Evolutionary conservation across 2,329 filamentous ascomycete species (phyloP).

Genomic region (Ampelomyces quisqualis): DNA sequence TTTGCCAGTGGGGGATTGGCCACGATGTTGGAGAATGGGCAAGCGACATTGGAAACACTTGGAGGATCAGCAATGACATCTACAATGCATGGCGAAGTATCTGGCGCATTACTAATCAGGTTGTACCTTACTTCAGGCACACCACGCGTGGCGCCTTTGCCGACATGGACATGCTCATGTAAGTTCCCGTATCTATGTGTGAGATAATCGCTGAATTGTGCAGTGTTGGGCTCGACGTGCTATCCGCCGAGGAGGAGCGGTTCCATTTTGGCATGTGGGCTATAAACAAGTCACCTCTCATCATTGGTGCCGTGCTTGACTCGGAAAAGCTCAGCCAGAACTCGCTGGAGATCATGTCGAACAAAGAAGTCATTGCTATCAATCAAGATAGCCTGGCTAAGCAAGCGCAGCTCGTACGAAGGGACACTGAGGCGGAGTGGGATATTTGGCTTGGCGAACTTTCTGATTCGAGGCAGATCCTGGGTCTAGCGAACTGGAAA

Average conservation of each 20-base stretch:
- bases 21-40: constrained; percentile 39
- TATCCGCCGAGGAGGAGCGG: constrained; percentile 43
- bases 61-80: constrained; percentile 42
- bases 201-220: constrained; percentile 3
- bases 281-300: constrained; percentile 50
- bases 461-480: constrained; percentile 35
- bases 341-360: constrained; percentile 42
- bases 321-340: constrained; percentile 20
- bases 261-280: constrained; percentile 52
- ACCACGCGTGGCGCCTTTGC: constrained; percentile 32
- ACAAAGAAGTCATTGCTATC: constrained; percentile 58
- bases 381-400: constrained; percentile 59
- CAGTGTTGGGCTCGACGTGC: constrained; percentile 42
- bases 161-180: constrained; percentile 50
- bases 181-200: constrained; percentile 2
- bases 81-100: constrained; percentile 39
- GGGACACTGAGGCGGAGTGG: constrained; percentile 42
- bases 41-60: constrained; percentile 38
- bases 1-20: constrained; percentile 46
- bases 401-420: constrained; percentile 52
- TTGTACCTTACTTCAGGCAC: constrained; percentile 33
- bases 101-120: constrained; percentile 39
- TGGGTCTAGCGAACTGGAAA: constrained; percentile 44
- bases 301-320: constrained; percentile 47
- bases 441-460: constrained; percentile 45